Conservation (phyloP, 2,329 filamentous ascomycete genomes). For the Sarocladium kiliense region DNA sequence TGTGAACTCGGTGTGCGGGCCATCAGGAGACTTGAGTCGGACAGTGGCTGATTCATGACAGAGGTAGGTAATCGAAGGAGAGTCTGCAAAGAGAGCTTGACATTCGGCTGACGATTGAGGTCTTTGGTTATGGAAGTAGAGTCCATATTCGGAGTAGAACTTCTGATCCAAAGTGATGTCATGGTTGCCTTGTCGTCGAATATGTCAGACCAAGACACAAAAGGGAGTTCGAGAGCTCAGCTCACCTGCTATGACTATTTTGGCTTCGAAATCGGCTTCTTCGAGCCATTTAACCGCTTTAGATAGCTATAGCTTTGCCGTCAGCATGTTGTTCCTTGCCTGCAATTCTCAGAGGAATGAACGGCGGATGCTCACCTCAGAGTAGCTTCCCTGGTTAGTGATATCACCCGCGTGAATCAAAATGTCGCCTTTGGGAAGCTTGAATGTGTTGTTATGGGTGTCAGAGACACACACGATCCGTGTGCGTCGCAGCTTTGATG, state of each 20-base stretch:
- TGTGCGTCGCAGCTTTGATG: constrained; percentile 35
- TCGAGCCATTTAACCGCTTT: constrained; percentile 64
- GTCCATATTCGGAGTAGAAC: constrained; percentile 52
- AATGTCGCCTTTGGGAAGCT: constrained; percentile 66
- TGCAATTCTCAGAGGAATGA: background rate
- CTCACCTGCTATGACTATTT: constrained; percentile 64
- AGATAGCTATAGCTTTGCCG: constrained; percentile 35
- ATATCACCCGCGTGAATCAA: constrained; percentile 73
- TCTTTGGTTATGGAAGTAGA: constrained; percentile 50
- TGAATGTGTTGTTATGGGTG: constrained; percentile 63
- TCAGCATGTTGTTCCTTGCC: constrained; percentile 1
- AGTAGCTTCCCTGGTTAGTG: constrained; percentile 63
- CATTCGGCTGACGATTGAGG: constrained; percentile 50
- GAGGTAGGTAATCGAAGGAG: constrained; percentile 58
- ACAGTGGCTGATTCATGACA: constrained; percentile 51
- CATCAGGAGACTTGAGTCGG: constrained; percentile 45
- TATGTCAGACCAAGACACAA: constrained; percentile 1
- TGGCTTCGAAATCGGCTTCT: constrained; percentile 60
- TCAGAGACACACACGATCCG: constrained; percentile 73
- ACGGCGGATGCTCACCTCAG: constrained; percentile 34
- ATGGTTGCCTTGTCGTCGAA: constrained; percentile 56
- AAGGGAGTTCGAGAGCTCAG: background rate
- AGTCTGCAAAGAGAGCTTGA: constrained; percentile 47
- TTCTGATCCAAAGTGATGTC: constrained; percentile 64
- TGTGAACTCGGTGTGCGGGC: constrained; percentile 55